These are phyloP conservation scores for Jaminaea rosea DNA, from an alignment of 1,284 basidiomycete species.

Conservation along the genomic window DNA sequence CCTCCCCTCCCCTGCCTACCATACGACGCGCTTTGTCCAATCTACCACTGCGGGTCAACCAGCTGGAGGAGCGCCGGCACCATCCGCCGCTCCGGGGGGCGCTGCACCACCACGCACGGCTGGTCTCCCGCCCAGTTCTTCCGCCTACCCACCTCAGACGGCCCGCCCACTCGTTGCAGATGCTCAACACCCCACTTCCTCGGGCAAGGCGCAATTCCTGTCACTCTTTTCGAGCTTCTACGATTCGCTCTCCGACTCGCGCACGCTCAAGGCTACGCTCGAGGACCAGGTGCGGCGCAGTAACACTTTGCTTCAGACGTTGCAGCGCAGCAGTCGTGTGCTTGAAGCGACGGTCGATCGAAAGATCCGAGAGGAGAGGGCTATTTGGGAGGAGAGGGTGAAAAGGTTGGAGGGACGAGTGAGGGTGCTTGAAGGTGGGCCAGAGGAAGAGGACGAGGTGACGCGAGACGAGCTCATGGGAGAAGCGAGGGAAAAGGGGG, in stretches of 20 bases:
- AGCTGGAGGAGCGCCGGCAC: too few relatives aligned
- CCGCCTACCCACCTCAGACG: slow-evolving; percentile 9
- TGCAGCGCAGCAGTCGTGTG: slow-evolving; percentile 36
- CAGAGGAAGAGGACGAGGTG: not conserved
- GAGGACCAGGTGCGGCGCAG: slow-evolving; percentile 43
- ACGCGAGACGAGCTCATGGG: not conserved
- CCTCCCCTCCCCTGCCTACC: slow-evolving; percentile 41
- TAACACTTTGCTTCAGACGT: slow-evolving; percentile 41
- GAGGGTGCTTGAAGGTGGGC: slow-evolving; percentile 17
- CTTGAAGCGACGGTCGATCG: slow-evolving; percentile 41
- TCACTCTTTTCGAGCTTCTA: slow-evolving; percentile 43
- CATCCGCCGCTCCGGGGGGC: not conserved
- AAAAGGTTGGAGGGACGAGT: slow-evolving; percentile 27
- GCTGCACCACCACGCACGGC: slow-evolving; percentile 8
- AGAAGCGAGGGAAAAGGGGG: too few relatives aligned
- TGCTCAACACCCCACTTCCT: slow-evolving; percentile 29
- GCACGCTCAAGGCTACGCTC: slow-evolving; percentile 41
- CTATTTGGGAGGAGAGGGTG: slow-evolving; percentile 30
- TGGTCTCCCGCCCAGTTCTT: slow-evolving; percentile 1
- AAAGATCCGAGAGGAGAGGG: slow-evolving; percentile 28
- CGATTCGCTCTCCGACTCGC: slow-evolving; percentile 40
- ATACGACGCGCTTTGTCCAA: slow-evolving; percentile 26
- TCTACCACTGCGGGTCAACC: too few relatives aligned
- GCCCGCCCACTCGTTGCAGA: too few relatives aligned
- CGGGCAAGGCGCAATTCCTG: slow-evolving; percentile 36